Base-by-base conservation (phyloP, 176 grass and related monocot species). In the Raddia distichophylla region DNA sequence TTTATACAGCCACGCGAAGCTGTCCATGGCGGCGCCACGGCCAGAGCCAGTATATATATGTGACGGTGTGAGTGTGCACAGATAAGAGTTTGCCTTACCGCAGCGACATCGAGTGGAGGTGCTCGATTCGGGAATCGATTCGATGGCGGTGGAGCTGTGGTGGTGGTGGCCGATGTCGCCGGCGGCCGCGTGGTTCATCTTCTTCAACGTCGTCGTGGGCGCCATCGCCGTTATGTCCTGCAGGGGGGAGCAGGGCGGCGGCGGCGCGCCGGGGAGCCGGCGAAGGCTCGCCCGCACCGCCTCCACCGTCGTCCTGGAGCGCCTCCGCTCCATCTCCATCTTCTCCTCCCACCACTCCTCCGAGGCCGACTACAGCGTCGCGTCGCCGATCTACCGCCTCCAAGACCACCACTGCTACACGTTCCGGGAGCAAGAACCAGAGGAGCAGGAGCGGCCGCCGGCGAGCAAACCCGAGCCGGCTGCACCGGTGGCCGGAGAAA, bases 151-250 rank as follows among this genome's bases (percentile, higher is more conserved):
- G 55, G 51, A 66, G 49, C 0, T 72, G 4, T n/a, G 32, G 37
- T 64, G 73, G 73, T 82, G 86, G 79, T 65, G 73, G 7, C 6
- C 40, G 74, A 59, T 20, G 65, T 17, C 66, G 16, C 42, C 83
- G 1, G 72, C 64, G 22, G n/a, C 7, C 10, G 83, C 66, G 65
- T 35, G 33, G 27, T 89, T 89, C 87, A 16, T 89, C 18, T 20
- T 82, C 58, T 32, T 82, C 77, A 82, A 86, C 83, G 15, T 67
- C 57, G 18, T 89, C 65, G 43, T 89, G 32, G 77, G 58, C 43
- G 72, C 65, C 18, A 72, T 86, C 66, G 65, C 53, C 4, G 7
- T 73, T 59, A 67, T 78, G 33, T 70, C 82, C n/a, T n/a, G n/a
- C 15, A 47, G 46, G 32, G 7, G 33, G 7, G 44, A 63, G 80